phyloP scores from a whole-genome alignment of 164 flowering plant genomes.

The Kingdonia uniflora region DNA sequence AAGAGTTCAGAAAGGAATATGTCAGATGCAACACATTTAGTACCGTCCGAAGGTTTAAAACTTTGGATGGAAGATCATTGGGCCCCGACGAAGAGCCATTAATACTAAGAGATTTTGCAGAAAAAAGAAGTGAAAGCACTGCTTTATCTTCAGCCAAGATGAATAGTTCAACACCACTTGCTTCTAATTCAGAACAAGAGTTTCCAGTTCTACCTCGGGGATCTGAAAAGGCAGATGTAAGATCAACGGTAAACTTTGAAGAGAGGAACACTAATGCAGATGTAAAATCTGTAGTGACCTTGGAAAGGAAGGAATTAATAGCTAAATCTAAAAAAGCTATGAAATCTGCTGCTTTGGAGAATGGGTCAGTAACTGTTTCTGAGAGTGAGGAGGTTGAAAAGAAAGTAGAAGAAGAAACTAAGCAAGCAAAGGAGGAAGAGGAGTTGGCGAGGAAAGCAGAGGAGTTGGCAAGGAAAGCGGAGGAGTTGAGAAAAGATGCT shows the following conservation, averaged over 20 bases:
- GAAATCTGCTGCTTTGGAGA: constrained; percentile 16
- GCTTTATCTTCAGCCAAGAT: constrained; percentile 8
- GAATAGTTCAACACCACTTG: constrained; percentile 7
- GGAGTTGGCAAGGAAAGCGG: constrained; percentile 50
- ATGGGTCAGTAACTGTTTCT: constrained; percentile 19
- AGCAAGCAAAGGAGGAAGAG: constrained; percentile 46
- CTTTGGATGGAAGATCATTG: constrained; percentile 75
- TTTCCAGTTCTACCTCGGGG: constrained; percentile 11
- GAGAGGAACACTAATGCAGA: constrained; percentile 19
- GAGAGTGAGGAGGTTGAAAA: constrained; percentile 23
- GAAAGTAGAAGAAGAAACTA: constrained; percentile 24
- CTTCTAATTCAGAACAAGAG: constrained; percentile 19
- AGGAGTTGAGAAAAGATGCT: constrained; percentile 46
- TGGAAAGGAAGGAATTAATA: constrained; percentile 22
- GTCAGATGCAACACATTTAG: constrained; percentile 49
- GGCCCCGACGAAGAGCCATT: constrained; percentile 76
- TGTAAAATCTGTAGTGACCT: constrained; percentile 14
- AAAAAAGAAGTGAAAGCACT: constrained; percentile 19
- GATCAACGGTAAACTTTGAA: constrained; percentile 17
- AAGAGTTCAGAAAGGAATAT: constrained; percentile 64
- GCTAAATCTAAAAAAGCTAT: constrained; percentile 22
- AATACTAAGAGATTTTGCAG: constrained; percentile 15
- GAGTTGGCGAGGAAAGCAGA: constrained; percentile 48
- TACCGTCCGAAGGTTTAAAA: constrained; percentile 59
- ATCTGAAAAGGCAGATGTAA: constrained; percentile 14